Evolutionary conservation across 257 asterid species (phyloP), one percentile per base, ranked within the genome.

Genomic region (Jacaranda copaia): DNA sequence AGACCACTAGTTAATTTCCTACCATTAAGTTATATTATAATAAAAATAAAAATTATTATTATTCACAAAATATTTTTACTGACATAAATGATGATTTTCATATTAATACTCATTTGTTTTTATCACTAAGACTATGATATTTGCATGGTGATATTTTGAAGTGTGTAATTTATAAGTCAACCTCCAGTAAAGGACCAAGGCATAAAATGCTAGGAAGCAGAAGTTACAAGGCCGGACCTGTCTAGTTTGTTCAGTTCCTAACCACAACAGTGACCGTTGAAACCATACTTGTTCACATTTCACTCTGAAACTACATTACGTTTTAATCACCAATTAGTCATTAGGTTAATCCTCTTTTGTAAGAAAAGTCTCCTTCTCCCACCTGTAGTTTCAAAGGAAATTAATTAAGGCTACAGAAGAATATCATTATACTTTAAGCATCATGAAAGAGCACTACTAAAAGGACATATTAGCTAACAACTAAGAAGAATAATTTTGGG

Each of bases 401-500:
- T 25, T 25, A 25, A 70, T 57, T 39, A 53, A 70, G 49, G 75
- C 61, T 25, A 25, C 61, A 48, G 7, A 16, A 36, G 7, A 16
- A 36, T 56, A 13, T 68, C 5, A 70, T 70, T 38, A 55, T 70
- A 18, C 11, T 43, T 70, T 38, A 52, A 70, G 63, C 35, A 15
- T 35, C 13, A 69, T 68, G 32, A 46, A 25, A 48, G 25, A 18
- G 8, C 74, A 52, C 75, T 35, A n/a, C 49, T 16, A 71, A 55
- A 71, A 13, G 39, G 76, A 56, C 76, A 36, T 71, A 19, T 56
- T 45, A 71, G 13, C 76, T 56, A 71, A 71, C 76, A 71, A 19
- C 9, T 9, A 71, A 25, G 18, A 39, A 38, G 55, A 53, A 38
- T 38, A 55, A 55, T 19, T 9, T 56, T 10, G 45, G 45, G 76